Conservation (phyloP, 306 rosid genomes). For the Abrus precatorius region DNA sequence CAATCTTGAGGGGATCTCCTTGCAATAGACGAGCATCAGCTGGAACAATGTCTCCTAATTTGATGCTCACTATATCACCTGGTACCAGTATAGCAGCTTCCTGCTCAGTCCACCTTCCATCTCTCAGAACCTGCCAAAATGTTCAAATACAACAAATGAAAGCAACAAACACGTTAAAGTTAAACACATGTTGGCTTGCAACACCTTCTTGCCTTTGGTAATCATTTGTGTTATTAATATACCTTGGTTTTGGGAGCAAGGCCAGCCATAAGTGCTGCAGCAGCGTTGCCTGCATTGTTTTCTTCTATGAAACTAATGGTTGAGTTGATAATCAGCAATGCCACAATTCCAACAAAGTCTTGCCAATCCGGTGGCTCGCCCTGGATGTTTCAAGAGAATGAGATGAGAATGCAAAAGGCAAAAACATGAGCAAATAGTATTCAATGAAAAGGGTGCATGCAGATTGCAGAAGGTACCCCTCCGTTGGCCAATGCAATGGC, state of each 20-base stretch:
- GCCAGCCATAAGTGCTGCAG: conserved; percentile 95
- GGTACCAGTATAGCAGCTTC: conserved; percentile 85
- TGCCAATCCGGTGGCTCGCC: conserved; percentile 93
- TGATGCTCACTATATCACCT: conserved; percentile 83
- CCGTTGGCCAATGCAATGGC: conserved; percentile 94
- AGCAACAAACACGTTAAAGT: too few relatives aligned
- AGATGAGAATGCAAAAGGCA: neutral
- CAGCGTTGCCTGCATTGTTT: conserved; percentile 96
- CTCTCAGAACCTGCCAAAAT: conserved; percentile 68
- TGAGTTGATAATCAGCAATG: conserved; percentile 78
- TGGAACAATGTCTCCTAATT: conserved; percentile 88
- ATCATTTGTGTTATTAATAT: neutral
- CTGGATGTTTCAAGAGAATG: conserved; percentile 48
- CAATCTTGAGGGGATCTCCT: conserved; percentile 84
- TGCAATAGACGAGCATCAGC: conserved; percentile 93
- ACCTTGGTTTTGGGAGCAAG: conserved; percentile 97
- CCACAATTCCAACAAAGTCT: conserved; percentile 77
- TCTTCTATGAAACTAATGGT: conserved; percentile 93
- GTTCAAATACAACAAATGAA: too few relatives aligned
- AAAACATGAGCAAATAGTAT: neutral
- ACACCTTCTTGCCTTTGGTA: too few relatives aligned
- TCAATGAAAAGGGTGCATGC: neutral
- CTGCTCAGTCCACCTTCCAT: conserved; percentile 87
- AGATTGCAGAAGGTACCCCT: conserved; percentile 58
- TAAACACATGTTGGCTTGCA: too few relatives aligned